Evolutionary conservation across 2,329 filamentous ascomycete genomes (phyloP).

Genomic region (Decorospora gaudefroyi): DNA sequence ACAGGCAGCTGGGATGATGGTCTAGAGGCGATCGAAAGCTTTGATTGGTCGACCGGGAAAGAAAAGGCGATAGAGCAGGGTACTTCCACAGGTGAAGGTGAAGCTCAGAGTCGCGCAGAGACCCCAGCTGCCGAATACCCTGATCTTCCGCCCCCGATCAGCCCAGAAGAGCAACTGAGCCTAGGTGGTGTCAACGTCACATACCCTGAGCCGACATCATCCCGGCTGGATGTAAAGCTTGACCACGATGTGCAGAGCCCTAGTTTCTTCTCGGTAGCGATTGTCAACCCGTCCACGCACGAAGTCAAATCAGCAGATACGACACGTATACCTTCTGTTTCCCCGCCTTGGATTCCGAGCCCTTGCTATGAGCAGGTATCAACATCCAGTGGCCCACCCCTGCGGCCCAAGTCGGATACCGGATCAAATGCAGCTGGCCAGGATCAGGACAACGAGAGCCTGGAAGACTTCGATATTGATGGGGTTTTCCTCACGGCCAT

Average conservation of each 20-base stretch:
- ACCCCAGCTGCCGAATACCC: not conserved
- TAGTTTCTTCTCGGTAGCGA: not conserved
- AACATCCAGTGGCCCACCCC: not conserved
- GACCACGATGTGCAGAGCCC: not conserved
- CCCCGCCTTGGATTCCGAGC: not conserved
- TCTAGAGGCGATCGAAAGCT: slow-evolving; percentile 28
- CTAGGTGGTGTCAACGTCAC: not conserved
- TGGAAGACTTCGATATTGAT: not conserved
- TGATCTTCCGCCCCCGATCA: not conserved
- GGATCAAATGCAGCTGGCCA: not conserved
- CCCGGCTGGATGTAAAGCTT: not conserved
- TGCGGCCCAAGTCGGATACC: not conserved
- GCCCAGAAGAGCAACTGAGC: not conserved
- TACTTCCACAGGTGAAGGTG: not conserved
- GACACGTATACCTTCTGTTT: not conserved
- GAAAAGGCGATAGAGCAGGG: not conserved
- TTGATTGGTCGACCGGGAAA: slow-evolving; percentile 24
- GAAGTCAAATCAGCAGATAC: not conserved
- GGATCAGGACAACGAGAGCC: not conserved
- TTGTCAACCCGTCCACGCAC: not conserved
- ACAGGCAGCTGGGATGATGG: slow-evolving; percentile 28
- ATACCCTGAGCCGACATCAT: not conserved
- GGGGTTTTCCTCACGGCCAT: not conserved
- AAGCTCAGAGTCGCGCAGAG: not conserved
- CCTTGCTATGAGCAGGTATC: not conserved